A percentile compares a stretch with the other conserved stretches of the same genome.
Evolutionary conservation across 192 early-diverging fungal genomes (phyloP).

Genomic region (Gonapodya prolifera): DNA sequence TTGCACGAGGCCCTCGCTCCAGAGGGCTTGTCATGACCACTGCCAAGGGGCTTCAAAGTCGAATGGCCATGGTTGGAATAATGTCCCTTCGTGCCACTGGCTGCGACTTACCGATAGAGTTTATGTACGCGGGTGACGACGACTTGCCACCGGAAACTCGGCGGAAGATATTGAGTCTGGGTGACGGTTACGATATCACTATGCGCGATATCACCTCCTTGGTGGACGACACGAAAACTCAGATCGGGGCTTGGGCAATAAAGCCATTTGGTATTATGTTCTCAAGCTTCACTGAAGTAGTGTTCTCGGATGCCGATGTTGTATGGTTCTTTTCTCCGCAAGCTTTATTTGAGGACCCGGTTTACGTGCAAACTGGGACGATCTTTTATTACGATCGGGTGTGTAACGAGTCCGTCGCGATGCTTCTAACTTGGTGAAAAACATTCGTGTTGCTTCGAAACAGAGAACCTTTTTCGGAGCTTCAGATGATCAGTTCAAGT

Average conservation of each 20-base stretch:
- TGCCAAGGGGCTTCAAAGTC: background rate
- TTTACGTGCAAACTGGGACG: slow-evolving; percentile 30
- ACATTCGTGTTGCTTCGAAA: too few species aligned
- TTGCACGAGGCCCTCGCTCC: background rate
- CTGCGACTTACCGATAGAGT: background rate
- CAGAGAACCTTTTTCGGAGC: background rate
- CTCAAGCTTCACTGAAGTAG: slow-evolving; percentile 40
- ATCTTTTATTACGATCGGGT: slow-evolving; percentile 49
- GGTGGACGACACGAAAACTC: slow-evolving; percentile 22
- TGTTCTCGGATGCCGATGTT: slow-evolving; percentile 60
- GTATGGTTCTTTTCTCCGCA: slow-evolving; percentile 46
- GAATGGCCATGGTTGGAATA: background rate
- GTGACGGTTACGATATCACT: slow-evolving; percentile 14
- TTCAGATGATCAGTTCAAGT: background rate
- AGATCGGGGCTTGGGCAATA: slow-evolving; percentile 45
- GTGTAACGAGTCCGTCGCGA: background rate
- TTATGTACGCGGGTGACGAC: background rate
- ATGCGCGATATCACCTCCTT: slow-evolving; percentile 19
- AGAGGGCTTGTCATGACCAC: background rate
- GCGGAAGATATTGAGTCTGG: background rate
- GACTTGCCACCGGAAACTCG: background rate
- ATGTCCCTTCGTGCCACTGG: background rate
- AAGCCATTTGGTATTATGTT: slow-evolving; percentile 57
- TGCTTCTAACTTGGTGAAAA: too few species aligned
- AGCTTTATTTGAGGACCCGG: slow-evolving; percentile 30